phyloP scores from a whole-genome alignment of 495 filamentous ascomycete genomes.

The Penicillium psychrofluorescens region DNA sequence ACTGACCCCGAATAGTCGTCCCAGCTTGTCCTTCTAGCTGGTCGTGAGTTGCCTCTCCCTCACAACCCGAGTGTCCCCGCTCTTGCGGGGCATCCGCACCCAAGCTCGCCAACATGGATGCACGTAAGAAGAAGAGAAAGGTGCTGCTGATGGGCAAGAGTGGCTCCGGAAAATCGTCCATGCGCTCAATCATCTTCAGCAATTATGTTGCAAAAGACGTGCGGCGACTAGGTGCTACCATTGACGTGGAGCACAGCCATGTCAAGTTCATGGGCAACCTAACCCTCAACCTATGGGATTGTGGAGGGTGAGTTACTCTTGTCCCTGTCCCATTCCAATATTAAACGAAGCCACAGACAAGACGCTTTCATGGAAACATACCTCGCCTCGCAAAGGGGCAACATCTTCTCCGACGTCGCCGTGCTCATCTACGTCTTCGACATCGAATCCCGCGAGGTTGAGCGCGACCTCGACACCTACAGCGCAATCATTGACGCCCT shows the following conservation, averaged over 20 bases:
- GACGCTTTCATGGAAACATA: conserved; percentile 99
- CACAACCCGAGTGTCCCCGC: conserved; percentile 14
- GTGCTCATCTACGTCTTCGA: conserved; percentile 99
- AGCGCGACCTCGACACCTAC: conserved; percentile 85
- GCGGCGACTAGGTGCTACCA: conserved; percentile 87
- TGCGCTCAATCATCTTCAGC: conserved; percentile 96
- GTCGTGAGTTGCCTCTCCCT: conserved; percentile 2
- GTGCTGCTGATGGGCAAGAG: conserved; percentile 75
- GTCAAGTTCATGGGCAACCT: conserved; percentile 97
- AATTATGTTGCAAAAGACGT: conserved; percentile 98
- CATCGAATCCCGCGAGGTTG: conserved; percentile 89
- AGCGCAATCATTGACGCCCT: conserved; percentile 78
- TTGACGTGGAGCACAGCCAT: conserved; percentile 95
- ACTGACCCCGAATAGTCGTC: background rate
- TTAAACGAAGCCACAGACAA: conserved; percentile 85
- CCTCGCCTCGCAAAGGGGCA: conserved; percentile 82
- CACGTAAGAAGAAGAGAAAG: conserved; percentile 51
- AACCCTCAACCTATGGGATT: conserved; percentile 97
- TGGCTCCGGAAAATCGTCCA: conserved; percentile 98
- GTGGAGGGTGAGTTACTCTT: conserved; percentile 60
- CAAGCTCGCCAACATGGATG: conserved; percentile 28
- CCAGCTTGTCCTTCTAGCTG: background rate
- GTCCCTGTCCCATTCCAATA: background rate
- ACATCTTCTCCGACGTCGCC: conserved; percentile 94
- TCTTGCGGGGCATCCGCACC: conserved; percentile 24